Conservation (phyloP, 192 early-diverging fungal species). For the Backusella morwellensis region DNA sequence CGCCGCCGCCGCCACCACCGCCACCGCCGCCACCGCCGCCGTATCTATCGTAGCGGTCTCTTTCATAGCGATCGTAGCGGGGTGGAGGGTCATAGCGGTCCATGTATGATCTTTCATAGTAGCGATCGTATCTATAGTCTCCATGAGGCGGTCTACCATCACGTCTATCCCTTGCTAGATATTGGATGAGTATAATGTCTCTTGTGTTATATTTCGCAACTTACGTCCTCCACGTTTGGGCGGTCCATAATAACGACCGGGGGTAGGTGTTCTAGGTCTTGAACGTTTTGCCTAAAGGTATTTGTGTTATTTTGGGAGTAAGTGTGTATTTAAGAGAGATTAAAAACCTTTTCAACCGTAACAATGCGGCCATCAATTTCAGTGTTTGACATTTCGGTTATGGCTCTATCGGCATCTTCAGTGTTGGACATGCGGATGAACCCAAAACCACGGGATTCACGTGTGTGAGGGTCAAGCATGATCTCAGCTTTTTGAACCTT, state of each 20-base stretch:
- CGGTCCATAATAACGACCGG: slow-evolving; percentile 75
- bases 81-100: slow-evolving; percentile 21
- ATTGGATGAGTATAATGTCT: neutral
- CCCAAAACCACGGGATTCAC: slow-evolving; percentile 86
- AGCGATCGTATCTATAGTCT: slow-evolving; percentile 40
- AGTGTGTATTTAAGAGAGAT: neutral
- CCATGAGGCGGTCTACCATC: slow-evolving; percentile 26
- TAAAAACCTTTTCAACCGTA: slow-evolving; percentile 67
- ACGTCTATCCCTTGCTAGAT: slow-evolving; percentile 1
- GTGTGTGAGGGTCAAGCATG: slow-evolving; percentile 80
- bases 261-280: slow-evolving; percentile 71
- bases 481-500: slow-evolving; percentile 67
- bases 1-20: neutral
- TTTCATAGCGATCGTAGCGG: slow-evolving; percentile 30
- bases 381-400: slow-evolving; percentile 60
- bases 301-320: neutral
- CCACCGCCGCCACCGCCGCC: neutral
- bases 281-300: slow-evolving; percentile 59
- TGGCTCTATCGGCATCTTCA: slow-evolving; percentile 70
- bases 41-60: slow-evolving; percentile 38
- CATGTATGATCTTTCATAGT: slow-evolving; percentile 32
- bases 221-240: slow-evolving; percentile 56
- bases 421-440: slow-evolving; percentile 71
- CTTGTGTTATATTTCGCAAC: neutral
- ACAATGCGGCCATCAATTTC: slow-evolving; percentile 79